phyloP scores from a whole-genome alignment of 805 yeast species.

The Candida incommunis region DNA sequence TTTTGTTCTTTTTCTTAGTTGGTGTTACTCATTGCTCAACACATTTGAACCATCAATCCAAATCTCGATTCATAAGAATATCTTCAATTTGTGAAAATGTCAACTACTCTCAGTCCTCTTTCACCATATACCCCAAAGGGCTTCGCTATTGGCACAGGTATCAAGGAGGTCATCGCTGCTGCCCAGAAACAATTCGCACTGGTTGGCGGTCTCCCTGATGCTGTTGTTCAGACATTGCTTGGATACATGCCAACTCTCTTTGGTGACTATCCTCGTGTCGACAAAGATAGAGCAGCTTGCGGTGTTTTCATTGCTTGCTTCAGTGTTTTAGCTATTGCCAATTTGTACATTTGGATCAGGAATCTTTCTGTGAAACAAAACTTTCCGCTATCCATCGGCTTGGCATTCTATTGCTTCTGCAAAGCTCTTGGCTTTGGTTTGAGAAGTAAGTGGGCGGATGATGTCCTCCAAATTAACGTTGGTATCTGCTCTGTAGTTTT shows the following conservation, averaged over 20 bases:
- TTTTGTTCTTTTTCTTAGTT: no score
- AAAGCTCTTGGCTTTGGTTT: slow-evolving; percentile 45
- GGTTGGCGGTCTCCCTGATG: slow-evolving; percentile 6
- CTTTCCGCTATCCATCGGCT: slow-evolving; percentile 40
- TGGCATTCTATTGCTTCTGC: slow-evolving; percentile 37
- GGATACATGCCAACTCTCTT: slow-evolving; percentile 26
- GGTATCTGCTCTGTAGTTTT: slow-evolving; percentile 49
- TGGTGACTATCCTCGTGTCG: slow-evolving; percentile 44
- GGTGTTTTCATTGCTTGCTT: slow-evolving; percentile 46
- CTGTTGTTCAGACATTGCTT: slow-evolving; percentile 9
- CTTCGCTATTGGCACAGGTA: slow-evolving; percentile 17
- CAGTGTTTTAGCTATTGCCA: slow-evolving; percentile 32
- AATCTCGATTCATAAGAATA: no score
- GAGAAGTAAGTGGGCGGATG: slow-evolving; percentile 46
- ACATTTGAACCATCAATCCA: no score
- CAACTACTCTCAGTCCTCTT: slow-evolving; percentile 25
- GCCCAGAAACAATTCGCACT: slow-evolving; percentile 7
- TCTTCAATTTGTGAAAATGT: neutral
- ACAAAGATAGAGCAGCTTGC: slow-evolving; percentile 26
- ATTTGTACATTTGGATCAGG: slow-evolving; percentile 30
- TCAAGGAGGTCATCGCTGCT: slow-evolving; percentile 10
- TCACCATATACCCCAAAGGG: slow-evolving; percentile 9
- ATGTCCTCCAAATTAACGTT: slow-evolving; percentile 28
- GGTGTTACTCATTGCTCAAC: no score
- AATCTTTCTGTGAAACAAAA: slow-evolving; percentile 44